Evolutionary conservation across 2,329 filamentous ascomycete species (phyloP).

Genomic region (Chrysoporthe deuterocubensis): DNA sequence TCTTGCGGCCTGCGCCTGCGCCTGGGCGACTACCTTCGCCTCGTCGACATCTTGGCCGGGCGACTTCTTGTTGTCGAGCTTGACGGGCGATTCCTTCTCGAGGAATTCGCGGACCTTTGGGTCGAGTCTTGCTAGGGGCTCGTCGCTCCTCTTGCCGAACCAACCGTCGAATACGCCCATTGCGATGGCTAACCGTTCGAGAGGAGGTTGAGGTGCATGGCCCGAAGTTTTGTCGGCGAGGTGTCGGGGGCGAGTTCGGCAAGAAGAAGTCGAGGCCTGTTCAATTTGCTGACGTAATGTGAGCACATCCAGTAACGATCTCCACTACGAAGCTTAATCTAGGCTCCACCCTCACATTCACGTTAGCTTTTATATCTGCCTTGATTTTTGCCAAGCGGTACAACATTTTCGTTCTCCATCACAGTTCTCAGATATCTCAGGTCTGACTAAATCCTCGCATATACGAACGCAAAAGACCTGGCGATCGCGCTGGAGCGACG

Average conservation of each 20-base stretch:
- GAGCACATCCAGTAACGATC: neutral
- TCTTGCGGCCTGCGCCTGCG: conserved; percentile 9
- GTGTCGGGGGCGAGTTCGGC: conserved; percentile 28
- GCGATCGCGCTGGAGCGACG: too few species aligned
- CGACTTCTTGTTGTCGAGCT: conserved; percentile 51
- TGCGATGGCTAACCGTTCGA: conserved; percentile 24
- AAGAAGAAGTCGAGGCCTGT: neutral
- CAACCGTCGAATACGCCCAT: conserved; percentile 65
- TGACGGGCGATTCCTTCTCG: conserved; percentile 77
- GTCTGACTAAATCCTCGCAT: too few species aligned
- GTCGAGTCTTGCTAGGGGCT: conserved; percentile 77
- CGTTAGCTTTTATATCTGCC: too few species aligned
- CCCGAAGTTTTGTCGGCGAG: conserved; percentile 5
- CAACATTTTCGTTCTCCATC: too few species aligned
- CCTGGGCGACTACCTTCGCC: conserved; percentile 8
- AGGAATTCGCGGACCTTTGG: conserved; percentile 84
- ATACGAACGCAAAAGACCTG: too few species aligned
- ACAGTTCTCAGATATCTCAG: too few species aligned
- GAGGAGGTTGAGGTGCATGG: conserved; percentile 12
- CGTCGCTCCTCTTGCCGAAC: conserved; percentile 53
- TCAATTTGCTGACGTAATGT: neutral
- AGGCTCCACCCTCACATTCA: too few species aligned
- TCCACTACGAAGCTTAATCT: too few species aligned
- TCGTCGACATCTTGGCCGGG: conserved; percentile 16
- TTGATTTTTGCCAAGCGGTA: too few species aligned